Evolutionary conservation across 1,284 basidiomycete species (phyloP).

Genomic region (Grifola frondosa): DNA sequence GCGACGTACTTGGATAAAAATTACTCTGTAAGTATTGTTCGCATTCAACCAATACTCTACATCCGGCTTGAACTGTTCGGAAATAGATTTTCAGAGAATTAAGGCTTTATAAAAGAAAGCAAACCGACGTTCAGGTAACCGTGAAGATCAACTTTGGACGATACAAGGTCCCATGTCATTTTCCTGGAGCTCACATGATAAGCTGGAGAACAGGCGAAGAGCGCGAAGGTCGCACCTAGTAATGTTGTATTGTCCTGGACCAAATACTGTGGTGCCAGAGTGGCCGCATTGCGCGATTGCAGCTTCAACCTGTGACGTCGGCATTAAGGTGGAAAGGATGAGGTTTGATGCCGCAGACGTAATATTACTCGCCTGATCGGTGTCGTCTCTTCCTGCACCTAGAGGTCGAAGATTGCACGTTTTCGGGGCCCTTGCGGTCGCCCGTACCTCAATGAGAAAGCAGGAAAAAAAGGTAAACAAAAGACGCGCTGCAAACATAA

Average conservation of each 20-base stretch:
- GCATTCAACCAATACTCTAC: constrained; percentile 60
- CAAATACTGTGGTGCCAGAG: constrained; percentile 47
- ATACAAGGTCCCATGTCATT: constrained; percentile 58
- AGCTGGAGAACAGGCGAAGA: neutral
- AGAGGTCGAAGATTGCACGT: constrained; percentile 39
- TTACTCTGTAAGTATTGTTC: constrained; percentile 57
- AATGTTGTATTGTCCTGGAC: constrained; percentile 48
- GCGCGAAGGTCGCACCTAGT: constrained; percentile 40
- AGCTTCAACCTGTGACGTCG: constrained; percentile 39
- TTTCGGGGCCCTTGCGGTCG: no score
- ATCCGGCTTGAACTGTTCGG: constrained; percentile 50
- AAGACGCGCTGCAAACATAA: no score
- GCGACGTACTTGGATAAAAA: constrained; percentile 54
- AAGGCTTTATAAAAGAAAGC: neutral
- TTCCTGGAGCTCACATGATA: constrained; percentile 39
- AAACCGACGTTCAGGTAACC: constrained; percentile 52
- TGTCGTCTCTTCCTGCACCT: constrained; percentile 43
- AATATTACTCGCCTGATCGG: constrained; percentile 33
- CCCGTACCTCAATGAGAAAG: no score
- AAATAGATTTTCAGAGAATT: neutral
- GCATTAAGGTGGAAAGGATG: neutral
- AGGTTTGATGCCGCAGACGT: neutral
- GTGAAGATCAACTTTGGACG: constrained; percentile 51
- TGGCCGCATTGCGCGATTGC: constrained; percentile 56
- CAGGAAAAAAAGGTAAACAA: no score